These are phyloP conservation scores for Ceratocystis ficicola DNA, from an alignment of 2,329 filamentous ascomycete genomes.

Conservation along the genomic window DNA sequence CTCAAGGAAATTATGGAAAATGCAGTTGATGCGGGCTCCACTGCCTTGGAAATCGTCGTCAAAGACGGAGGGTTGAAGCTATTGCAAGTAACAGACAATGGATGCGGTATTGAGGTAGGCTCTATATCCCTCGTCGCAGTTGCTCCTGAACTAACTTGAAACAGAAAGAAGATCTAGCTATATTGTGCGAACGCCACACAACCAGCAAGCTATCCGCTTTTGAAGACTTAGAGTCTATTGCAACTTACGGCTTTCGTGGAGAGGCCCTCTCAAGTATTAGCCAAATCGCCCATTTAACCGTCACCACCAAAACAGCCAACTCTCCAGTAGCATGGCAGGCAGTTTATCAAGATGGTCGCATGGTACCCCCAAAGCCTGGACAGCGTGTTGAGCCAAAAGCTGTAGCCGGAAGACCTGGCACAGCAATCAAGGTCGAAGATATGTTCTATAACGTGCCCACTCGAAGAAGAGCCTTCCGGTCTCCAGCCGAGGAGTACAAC, in stretches of 20 bases:
- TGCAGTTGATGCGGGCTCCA: conserved; percentile 91
- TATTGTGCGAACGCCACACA: conserved; percentile 90
- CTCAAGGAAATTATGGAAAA: conserved; percentile 96
- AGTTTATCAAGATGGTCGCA: conserved; percentile 70
- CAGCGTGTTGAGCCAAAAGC: conserved; percentile 77
- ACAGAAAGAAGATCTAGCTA: conserved; percentile 78
- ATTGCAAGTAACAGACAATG: conserved; percentile 94
- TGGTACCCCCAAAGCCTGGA: conserved; percentile 74
- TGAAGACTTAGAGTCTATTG: conserved; percentile 79
- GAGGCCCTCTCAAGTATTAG: conserved; percentile 96
- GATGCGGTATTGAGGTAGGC: conserved; percentile 80
- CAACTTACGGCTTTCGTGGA: conserved; percentile 94
- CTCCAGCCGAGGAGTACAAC: conserved; percentile 85
- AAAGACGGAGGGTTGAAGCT: conserved; percentile 93
- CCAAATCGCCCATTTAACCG: conserved; percentile 88
- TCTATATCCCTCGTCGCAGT: not conserved
- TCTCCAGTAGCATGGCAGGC: conserved; percentile 85
- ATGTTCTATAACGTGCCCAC: conserved; percentile 94
- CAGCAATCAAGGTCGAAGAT: conserved; percentile 92
- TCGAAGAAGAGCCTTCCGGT: conserved; percentile 77
- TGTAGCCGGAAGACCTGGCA: conserved; percentile 75
- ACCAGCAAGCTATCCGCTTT: conserved; percentile 92
- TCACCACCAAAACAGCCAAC: conserved; percentile 85
- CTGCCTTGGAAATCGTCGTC: conserved; percentile 75
- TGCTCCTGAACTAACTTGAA: conserved; percentile 24